phyloP scores from a whole-genome alignment of 768 basidiomycete genomes.

The Multifurca ochricompacta region DNA sequence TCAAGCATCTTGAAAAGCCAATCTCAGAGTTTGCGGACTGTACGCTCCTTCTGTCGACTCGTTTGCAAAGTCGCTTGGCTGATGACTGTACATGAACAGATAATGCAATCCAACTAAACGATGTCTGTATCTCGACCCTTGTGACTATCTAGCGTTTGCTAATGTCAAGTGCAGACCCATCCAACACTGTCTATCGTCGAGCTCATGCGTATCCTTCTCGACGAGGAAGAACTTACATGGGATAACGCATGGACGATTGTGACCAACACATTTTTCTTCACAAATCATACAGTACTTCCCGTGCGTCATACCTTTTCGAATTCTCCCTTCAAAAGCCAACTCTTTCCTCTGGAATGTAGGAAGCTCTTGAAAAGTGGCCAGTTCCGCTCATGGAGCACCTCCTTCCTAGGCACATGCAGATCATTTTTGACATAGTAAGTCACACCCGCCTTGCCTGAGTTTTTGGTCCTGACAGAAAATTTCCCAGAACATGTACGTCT shows the following conservation, averaged over 20 bases:
- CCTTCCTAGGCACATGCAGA: conserved; percentile 85
- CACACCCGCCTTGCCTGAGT: conserved; percentile 10
- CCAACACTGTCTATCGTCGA: conserved; percentile 94
- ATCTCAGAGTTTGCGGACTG: conserved; percentile 79
- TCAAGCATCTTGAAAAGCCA: conserved; percentile 81
- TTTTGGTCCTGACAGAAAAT: conserved; percentile 25
- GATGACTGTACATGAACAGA: conserved; percentile 32
- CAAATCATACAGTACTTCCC: conserved; percentile 90
- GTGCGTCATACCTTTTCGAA: conserved; percentile 35
- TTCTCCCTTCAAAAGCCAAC: neutral
- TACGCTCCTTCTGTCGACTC: conserved; percentile 29
- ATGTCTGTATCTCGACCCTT: conserved; percentile 38
- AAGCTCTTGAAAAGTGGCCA: conserved; percentile 88
- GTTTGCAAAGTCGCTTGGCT: neutral
- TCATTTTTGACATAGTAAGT: conserved; percentile 78
- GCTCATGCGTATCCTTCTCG: conserved; percentile 83
- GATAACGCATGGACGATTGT: conserved; percentile 82
- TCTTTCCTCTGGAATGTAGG: conserved; percentile 32
- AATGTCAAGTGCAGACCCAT: conserved; percentile 55
- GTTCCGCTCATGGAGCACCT: conserved; percentile 80
- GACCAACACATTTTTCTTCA: conserved; percentile 90
- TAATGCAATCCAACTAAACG: conserved; percentile 93
- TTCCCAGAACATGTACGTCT: conserved; percentile 42
- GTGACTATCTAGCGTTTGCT: neutral
- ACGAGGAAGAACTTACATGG: conserved; percentile 88